phyloP scores from a whole-genome alignment of 108 stramenopile species.

The Fragilaria radians region DNA sequence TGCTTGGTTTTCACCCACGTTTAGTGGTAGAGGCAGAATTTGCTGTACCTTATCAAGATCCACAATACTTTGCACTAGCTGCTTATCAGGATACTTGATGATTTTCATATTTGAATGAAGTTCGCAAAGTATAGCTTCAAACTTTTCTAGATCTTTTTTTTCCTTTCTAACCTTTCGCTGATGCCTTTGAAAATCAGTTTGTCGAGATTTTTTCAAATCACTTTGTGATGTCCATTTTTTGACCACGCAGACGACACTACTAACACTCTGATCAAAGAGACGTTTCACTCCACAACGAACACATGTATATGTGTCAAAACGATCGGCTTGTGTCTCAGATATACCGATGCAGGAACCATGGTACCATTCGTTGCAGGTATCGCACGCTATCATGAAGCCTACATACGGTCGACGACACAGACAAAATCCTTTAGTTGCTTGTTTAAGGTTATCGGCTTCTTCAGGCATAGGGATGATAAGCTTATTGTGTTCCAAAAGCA shows the following conservation, averaged over 20 bases:
- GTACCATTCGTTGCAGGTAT: conserved; percentile 92
- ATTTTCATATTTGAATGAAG: too few species aligned
- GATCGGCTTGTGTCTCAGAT: conserved; percentile 60
- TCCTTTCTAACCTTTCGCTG: conserved; percentile 66
- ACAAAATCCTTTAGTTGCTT: conserved; percentile 75
- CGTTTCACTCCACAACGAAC: conserved; percentile 56
- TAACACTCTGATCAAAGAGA: conserved; percentile 40
- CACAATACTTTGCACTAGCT: too few species aligned
- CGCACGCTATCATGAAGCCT: conserved; percentile 95
- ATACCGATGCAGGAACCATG: conserved; percentile 88
- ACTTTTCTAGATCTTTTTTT: conserved; percentile 55
- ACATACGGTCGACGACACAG: conserved; percentile 87
- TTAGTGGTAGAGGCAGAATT: too few species aligned
- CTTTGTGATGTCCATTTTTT: conserved; percentile 67
- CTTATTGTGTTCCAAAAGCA: conserved; percentile 57
- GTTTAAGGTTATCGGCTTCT: conserved; percentile 47
- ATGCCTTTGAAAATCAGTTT: conserved; percentile 51
- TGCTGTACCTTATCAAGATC: too few species aligned
- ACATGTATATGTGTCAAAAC: conserved; percentile 70
- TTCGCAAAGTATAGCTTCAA: conserved; percentile 5
- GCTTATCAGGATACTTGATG: too few species aligned
- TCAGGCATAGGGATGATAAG: conserved; percentile 63
- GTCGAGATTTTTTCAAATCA: conserved; percentile 54
- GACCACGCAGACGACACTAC: conserved; percentile 31
- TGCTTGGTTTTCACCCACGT: too few species aligned